These are phyloP conservation scores for Ascochyta koolunga DNA, from an alignment of 2,329 filamentous ascomycete species.

Conservation along the genomic window DNA sequence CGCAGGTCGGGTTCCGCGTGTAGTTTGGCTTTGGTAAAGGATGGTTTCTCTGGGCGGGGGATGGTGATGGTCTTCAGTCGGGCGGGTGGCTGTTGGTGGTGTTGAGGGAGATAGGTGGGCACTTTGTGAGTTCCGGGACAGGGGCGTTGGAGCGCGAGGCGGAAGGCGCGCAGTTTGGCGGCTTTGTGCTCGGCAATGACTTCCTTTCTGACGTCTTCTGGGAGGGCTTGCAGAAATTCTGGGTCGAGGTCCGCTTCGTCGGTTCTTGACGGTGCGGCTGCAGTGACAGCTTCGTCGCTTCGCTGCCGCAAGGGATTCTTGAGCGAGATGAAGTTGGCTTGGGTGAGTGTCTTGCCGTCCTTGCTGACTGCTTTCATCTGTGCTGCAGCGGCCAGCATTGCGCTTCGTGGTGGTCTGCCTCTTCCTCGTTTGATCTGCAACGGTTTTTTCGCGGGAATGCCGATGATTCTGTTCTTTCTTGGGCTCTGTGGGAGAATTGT, in stretches of 20 bases:
- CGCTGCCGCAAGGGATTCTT: slow-evolving; percentile 30
- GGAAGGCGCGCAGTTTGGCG: slow-evolving; percentile 32
- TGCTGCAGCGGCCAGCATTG: slow-evolving; percentile 54
- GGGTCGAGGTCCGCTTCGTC: slow-evolving; percentile 44
- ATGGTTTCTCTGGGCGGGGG: slow-evolving; percentile 60
- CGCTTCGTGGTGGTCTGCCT: slow-evolving; percentile 51
- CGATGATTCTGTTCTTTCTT: slow-evolving; percentile 61
- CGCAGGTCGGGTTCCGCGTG: slow-evolving; percentile 68
- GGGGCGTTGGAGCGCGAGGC: slow-evolving; percentile 39
- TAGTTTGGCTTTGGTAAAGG: slow-evolving; percentile 66
- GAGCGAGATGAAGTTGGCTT: slow-evolving; percentile 72
- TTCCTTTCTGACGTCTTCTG: slow-evolving; percentile 70
- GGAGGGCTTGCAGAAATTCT: slow-evolving; percentile 81
- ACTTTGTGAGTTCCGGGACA: slow-evolving; percentile 6
- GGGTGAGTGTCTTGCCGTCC: slow-evolving; percentile 59
- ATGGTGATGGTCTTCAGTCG: slow-evolving; percentile 47
- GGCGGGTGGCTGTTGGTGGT: neutral
- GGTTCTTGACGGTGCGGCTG: slow-evolving; percentile 26
- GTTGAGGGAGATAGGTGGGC: neutral
- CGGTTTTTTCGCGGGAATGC: slow-evolving; percentile 58
- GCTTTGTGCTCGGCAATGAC: slow-evolving; percentile 73
- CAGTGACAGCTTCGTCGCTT: slow-evolving; percentile 30
- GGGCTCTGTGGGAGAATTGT: slow-evolving; percentile 48
- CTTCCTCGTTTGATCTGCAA: slow-evolving; percentile 72
- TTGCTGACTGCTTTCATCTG: slow-evolving; percentile 52